A percentile compares a stretch with the other conserved stretches of the same genome.
These are phyloP conservation scores for Pachyrhizus erosus DNA, from an alignment of 306 rosid genomes.

Conservation along the genomic window DNA sequence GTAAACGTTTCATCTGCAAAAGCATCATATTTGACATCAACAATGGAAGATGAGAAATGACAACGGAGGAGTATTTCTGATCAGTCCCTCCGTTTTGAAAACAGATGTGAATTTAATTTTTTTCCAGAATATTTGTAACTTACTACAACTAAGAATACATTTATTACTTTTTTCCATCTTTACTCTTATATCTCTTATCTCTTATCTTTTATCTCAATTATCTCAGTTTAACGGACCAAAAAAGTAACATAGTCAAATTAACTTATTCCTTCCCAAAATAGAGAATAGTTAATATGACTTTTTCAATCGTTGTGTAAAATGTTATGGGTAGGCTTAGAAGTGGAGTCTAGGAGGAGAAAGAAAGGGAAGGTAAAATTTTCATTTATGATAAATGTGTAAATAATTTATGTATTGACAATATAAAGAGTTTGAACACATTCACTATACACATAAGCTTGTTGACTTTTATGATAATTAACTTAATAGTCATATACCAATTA, in stretches of 20 bases:
- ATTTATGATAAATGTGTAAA: neutral
- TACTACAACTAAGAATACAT: neutral
- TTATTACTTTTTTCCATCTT: neutral
- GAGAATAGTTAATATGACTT: neutral
- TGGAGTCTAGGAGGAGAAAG: neutral
- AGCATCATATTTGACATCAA: neutral
- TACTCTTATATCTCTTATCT: neutral
- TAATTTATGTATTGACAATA: no score
- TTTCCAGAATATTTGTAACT: slow-evolving; percentile 13
- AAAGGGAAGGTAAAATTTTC: neutral
- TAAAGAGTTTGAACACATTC: no score
- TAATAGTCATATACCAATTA: no score
- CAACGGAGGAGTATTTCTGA: neutral
- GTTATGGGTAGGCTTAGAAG: neutral
- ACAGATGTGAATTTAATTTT: neutral
- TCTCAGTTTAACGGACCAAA: neutral
- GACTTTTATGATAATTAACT: neutral
- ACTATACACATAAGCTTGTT: no score
- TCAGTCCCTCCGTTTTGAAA: neutral
- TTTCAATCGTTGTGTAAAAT: neutral
- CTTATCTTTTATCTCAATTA: no score
- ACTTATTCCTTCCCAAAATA: neutral
- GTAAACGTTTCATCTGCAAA: slow-evolving; percentile 64
- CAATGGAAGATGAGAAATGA: neutral
- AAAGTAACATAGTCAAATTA: neutral